Evolutionary conservation across 1,139 yeast species (phyloP), one percentile per base, ranked within the genome.

Genomic region (Hansenula lynferdii): DNA sequence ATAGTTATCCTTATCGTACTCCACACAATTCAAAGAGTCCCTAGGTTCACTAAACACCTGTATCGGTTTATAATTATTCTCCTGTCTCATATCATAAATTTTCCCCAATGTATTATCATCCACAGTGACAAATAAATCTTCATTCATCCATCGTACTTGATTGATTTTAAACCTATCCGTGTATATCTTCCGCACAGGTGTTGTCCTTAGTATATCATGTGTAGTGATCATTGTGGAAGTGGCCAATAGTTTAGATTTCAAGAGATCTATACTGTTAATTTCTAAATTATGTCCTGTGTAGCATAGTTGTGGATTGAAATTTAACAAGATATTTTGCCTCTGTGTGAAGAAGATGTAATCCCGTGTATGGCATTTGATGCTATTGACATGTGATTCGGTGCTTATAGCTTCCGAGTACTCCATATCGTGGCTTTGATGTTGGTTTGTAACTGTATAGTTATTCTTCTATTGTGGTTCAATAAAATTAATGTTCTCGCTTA

Each of bases 41-140:
- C 14, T 38, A 1, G 53, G 35, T 9, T 49, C 44, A 2, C 28
- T 28, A 24, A 42, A 53, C 20, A 23, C 33, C 29, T 53, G 57
- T 0, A 47, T 37, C 3, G 56, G 56, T 22, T 39, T 48, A 38
- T 37, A 48, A 21, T 37, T 27, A 6, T 27, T 30, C 6, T 16
- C 6, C 23, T 51, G 53, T 24, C 52, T 32, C 14, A 51, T 29
- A 32, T 53, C 56, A 41, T 40, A 52, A 7, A 52, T 15, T 16
- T 42, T 37, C 3, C 51, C 34, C 3, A 19, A 26, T n/a, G 39
- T 16, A n/a, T 36, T 36, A 37, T 50, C 53, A 35, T 51, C 57
- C 38, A 49, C 44, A 12, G 43, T 42, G 3, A 44, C 34, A 3
- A 53, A 26, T 0, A 51, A 18, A 25, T 48, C 51, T 6, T 34